Percentiles rank a stretch among this genome's conserved stretches.
phyloP scores from a whole-genome alignment of 2,329 filamentous ascomycete genomes.

The Sphaerulina musiva region DNA sequence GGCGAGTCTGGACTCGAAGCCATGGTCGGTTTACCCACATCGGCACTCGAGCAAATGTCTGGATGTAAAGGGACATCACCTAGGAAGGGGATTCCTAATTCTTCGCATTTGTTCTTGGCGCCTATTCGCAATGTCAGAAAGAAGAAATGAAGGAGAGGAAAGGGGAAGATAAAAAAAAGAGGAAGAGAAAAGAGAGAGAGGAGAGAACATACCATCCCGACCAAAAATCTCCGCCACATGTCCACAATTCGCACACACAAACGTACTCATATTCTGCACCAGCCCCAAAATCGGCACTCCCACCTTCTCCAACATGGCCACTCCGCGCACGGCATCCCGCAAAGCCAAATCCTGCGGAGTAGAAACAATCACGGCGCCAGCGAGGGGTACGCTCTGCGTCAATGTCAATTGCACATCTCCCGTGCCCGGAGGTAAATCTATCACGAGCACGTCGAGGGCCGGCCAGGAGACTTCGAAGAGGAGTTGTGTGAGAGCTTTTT shows the following conservation, averaged over 20 bases:
- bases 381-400: slow-evolving; percentile 84
- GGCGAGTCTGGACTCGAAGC: slow-evolving; percentile 74
- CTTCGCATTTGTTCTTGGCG: slow-evolving; percentile 61
- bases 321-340: slow-evolving; percentile 83
- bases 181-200: too few species aligned
- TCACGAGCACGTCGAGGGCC: slow-evolving; percentile 75
- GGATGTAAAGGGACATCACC: slow-evolving; percentile 86
- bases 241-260: slow-evolving; percentile 61
- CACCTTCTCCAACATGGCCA: slow-evolving; percentile 87
- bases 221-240: slow-evolving; percentile 35
- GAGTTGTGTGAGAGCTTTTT: slow-evolving; percentile 92
- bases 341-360: slow-evolving; percentile 91
- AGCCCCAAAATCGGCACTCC: slow-evolving; percentile 75
- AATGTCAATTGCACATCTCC: slow-evolving; percentile 97
- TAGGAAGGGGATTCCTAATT: slow-evolving; percentile 70
- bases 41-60: slow-evolving; percentile 78
- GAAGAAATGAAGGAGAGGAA: too few species aligned
- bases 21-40: slow-evolving; percentile 81
- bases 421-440: slow-evolving; percentile 89
- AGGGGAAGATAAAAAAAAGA: too few species aligned
- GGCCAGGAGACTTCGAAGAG: slow-evolving; percentile 95
- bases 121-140: slow-evolving; percentile 38
- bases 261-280: slow-evolving; percentile 87
- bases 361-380: slow-evolving; percentile 71
- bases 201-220: slow-evolving; percentile 26